Evolutionary conservation across 306 rosid species (phyloP).

Genomic region (Begonia masoniana): DNA sequence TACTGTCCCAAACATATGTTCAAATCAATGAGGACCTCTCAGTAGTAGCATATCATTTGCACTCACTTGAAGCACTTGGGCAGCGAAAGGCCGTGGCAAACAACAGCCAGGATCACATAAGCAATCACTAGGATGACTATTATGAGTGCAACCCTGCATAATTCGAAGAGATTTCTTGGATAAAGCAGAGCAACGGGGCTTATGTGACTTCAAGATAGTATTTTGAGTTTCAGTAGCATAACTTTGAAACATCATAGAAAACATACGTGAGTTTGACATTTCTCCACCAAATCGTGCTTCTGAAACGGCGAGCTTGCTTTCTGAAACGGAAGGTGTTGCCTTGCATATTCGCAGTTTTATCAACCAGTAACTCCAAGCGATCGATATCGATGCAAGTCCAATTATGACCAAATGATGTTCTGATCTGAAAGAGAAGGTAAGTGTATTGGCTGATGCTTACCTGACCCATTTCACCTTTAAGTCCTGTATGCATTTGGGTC

Average conservation of each 20-base stretch:
- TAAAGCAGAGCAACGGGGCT: no score
- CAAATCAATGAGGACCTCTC: neutral
- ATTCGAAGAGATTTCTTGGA: neutral
- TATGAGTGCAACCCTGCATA: slow-evolving; percentile 75
- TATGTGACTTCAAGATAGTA: slow-evolving; percentile 4
- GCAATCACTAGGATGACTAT: slow-evolving; percentile 54
- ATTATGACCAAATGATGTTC: no score
- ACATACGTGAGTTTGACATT: slow-evolving; percentile 91
- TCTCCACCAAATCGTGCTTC: slow-evolving; percentile 94
- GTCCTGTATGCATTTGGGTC: slow-evolving; percentile 97
- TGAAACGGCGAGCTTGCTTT: slow-evolving; percentile 95
- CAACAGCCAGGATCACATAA: slow-evolving; percentile 71
- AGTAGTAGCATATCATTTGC: neutral
- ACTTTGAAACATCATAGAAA: slow-evolving; percentile 5
- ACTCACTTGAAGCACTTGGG: slow-evolving; percentile 45
- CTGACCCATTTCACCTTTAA: slow-evolving; percentile 99
- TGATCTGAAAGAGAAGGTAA: no score
- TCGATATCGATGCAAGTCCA: neutral
- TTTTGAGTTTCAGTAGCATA: slow-evolving; percentile 8
- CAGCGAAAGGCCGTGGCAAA: slow-evolving; percentile 73
- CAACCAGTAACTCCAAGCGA: slow-evolving; percentile 90
- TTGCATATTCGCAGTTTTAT: slow-evolving; percentile 88
- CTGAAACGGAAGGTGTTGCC: slow-evolving; percentile 87
- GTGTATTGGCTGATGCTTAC: slow-evolving; percentile 16
- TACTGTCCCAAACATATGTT: no score